Base-by-base conservation (phyloP, 495 filamentous ascomycete genomes). In the Penicillium alfredii region DNA sequence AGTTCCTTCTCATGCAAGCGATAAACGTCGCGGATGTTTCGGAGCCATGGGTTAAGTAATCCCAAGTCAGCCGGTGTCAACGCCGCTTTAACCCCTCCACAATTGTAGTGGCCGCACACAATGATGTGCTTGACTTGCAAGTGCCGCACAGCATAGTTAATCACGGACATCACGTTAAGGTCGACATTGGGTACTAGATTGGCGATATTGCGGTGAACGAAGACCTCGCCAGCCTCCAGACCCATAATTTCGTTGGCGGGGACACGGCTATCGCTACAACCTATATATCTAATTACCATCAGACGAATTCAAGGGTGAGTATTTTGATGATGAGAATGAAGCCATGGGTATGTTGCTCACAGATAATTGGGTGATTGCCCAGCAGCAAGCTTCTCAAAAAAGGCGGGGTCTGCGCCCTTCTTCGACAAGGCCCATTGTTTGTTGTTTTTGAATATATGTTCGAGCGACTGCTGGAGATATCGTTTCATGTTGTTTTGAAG, bases 141-240 rank as follows among this genome's bases (percentile, higher is more conserved):
- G 51, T 79, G 65, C 3, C 45, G 57, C 23, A 92, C 85, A 22
- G 85, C 82, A 57, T 83, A 94, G 51, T 86, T 78, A 68, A 94
- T 78, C 14, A 90, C 87, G 42, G 76, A 72, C 25, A 73, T 69
- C 30, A 77, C 72, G 60, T 71, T 82, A 51, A 90, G 71, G 60
- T 94, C 87, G 54, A 74, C 74, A 18, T 81, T 69, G 24, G 76
- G 76, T 33, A 94, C 66, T 52, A 89, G 72, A 63, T 94, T 94
- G 56, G 87, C 87, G 60, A 94, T 89, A 72, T 93, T 93, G 61
- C 88, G 85, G 69, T 92, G 87, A 25, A 85, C 80, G 55, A 94
- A 94, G 40, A 92, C 80, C 47, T 94, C 85, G 47, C 87, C 87
- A 3, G 87, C 86, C 43, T 87, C 72, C 23, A 87, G 73, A 45